phyloP scores from a whole-genome alignment of 2,329 filamentous ascomycete genomes.

The Colletotrichum tamarilloi region DNA sequence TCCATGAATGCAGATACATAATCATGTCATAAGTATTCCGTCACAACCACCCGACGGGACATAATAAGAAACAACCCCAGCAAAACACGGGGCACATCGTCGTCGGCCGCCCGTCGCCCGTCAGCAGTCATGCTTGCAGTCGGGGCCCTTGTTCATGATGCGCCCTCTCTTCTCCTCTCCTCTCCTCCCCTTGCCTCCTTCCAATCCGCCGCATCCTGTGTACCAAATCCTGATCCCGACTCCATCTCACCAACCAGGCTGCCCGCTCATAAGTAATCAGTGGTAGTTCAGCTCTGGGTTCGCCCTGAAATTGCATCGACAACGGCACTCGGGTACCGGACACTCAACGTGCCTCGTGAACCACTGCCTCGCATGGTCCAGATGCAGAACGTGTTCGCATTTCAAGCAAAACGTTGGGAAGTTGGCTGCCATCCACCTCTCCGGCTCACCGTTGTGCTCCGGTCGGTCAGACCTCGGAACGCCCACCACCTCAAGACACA shows the following conservation, averaged over 20 bases:
- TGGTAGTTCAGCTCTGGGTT: constrained; percentile 69
- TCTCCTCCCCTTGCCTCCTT: neutral
- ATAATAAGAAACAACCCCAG: neutral
- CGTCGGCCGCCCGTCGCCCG: neutral
- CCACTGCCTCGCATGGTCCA: constrained; percentile 76
- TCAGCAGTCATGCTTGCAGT: neutral
- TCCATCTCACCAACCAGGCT: too few relatives aligned
- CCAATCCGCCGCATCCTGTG: neutral
- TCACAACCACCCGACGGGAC: constrained; percentile 2
- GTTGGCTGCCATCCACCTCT: constrained; percentile 60
- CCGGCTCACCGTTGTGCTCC: constrained; percentile 60
- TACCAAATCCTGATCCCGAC: too few relatives aligned
- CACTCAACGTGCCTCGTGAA: constrained; percentile 74
- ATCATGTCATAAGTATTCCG: constrained; percentile 28
- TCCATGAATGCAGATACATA: constrained; percentile 14
- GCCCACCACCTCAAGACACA: constrained; percentile 75
- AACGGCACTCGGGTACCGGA: constrained; percentile 75
- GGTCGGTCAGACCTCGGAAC: constrained; percentile 70
- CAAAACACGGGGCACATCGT: neutral
- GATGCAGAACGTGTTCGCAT: constrained; percentile 75
- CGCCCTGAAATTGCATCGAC: constrained; percentile 70
- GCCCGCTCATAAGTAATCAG: constrained; percentile 34
- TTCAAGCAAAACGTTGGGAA: constrained; percentile 77
- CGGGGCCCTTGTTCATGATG: neutral
- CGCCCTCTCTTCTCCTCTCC: neutral